These are phyloP conservation scores for Pogostemon cablin DNA, from an alignment of 257 asterid species.

Conservation along the genomic window DNA sequence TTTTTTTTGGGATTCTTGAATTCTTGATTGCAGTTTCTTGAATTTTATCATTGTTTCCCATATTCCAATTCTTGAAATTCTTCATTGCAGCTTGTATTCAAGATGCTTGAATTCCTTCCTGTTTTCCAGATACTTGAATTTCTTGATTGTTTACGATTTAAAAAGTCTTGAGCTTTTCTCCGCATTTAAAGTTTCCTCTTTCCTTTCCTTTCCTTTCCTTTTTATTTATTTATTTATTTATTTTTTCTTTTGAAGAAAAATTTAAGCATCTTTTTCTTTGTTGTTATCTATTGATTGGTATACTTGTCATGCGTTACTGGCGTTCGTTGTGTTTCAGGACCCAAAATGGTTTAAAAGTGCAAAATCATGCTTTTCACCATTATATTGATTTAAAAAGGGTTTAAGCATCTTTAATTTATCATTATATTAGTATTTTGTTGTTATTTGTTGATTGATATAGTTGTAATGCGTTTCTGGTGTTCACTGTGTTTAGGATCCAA, in stretches of 20 bases:
- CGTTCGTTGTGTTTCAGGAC: conserved; percentile 61
- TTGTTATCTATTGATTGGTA: background rate
- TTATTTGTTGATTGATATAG: conserved; percentile 4
- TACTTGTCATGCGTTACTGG: conserved; percentile 20
- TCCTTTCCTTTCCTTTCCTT: background rate
- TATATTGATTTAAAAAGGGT: conserved; percentile 24
- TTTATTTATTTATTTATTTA: too few species aligned
- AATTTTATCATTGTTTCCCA: background rate
- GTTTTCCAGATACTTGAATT: background rate
- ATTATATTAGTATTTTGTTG: background rate
- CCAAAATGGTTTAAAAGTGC: conserved; percentile 86
- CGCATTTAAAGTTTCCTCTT: background rate
- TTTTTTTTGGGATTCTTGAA: background rate
- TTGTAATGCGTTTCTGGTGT: conserved; percentile 20
- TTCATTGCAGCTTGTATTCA: background rate
- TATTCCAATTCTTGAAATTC: background rate
- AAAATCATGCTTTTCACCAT: conserved; percentile 91
- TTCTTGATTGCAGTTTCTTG: background rate
- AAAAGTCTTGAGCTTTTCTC: background rate
- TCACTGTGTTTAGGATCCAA: conserved; percentile 74
- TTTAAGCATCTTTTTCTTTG: background rate
- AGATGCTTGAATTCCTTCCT: too few species aligned
- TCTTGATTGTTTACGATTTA: background rate
- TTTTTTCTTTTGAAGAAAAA: too few species aligned
- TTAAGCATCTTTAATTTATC: background rate